Evolutionary conservation across 345 rosid genomes (phyloP).

Genomic region (Brassica carinata): DNA sequence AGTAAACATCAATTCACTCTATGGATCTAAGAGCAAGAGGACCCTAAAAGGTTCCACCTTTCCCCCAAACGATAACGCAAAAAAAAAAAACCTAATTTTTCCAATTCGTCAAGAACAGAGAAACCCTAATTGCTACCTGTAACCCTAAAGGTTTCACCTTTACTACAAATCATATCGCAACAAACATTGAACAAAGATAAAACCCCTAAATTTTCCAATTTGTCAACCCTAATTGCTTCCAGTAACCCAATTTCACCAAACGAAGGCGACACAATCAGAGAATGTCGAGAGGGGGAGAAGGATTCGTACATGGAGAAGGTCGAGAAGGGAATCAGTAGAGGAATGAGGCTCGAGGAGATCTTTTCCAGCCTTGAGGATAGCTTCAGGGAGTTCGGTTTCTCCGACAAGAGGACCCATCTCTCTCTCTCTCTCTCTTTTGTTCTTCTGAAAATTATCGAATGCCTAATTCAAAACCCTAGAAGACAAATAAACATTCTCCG

Average conservation of each 20-base stretch:
- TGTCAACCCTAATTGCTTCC: slow-evolving; percentile 32
- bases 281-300: background rate
- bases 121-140: background rate
- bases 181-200: too few relatives aligned
- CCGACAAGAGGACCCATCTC: slow-evolving; percentile 51
- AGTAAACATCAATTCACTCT: background rate
- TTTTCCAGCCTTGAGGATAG: slow-evolving; percentile 61
- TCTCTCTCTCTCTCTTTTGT: slow-evolving; percentile 42
- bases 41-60: slow-evolving; percentile 20
- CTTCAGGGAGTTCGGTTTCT: slow-evolving; percentile 45
- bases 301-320: slow-evolving; percentile 59
- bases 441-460: background rate
- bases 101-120: background rate
- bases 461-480: slow-evolving; percentile 45
- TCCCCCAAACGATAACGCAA: background rate
- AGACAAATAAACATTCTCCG: slow-evolving; percentile 29
- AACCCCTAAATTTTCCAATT: background rate
- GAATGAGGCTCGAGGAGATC: slow-evolving; percentile 55
- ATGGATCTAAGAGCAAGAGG: slow-evolving; percentile 6
- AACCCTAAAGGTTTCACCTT: too few relatives aligned
- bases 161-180: too few relatives aligned
- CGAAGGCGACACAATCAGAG: background rate
- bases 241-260: background rate
- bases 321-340: slow-evolving; percentile 51
- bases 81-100: background rate